Evolutionary conservation across 2,329 filamentous ascomycete genomes (phyloP), one percentile per base, ranked within the genome.

Genomic region (Penicillium corylophilum): DNA sequence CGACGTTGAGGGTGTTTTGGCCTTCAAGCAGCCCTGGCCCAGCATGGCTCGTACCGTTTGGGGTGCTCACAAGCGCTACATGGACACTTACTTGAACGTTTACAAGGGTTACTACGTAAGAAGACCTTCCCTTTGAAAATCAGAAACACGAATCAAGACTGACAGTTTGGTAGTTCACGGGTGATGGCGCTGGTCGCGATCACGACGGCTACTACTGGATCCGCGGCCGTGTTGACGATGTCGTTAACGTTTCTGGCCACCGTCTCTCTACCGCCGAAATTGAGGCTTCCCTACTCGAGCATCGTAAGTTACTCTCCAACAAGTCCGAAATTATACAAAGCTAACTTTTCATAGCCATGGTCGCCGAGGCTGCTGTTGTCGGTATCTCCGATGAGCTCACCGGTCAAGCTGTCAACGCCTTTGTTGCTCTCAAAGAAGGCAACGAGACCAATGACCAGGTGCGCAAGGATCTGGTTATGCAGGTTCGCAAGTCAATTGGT

Each of bases 181-280:
- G 77, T 54, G 94, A 99, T 70, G 94, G 94, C 69, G 94, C 94
- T 50, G 94, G 89, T 54, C 89, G 94, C 69, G 94, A 99, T 72
- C 89, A 96, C 75, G 94, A 99, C 67, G 94, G 94, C 51, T 99
- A 96, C 81, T 99, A 97, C 84, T 99, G 94, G 94, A 99, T 99
- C 72, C 90, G 94, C 57, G 94, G 94, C 60, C 91, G 94, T 74
- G 94, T 99, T 47, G 94, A 99, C 70, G 94, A 99, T 67, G 94
- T 99, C 39, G 93, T 99, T 73, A 99, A 99, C 74, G 94, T 99
- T 56, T 94, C 89, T 64, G 94, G 94, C 24, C 94, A 99, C 75
- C 88, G 94, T 72, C 82, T 99, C 57, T 97, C 93, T 15, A 99
- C 94, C 9, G 93, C 94, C 31, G 94, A 99, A 75, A 99, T 99